These are phyloP conservation scores for Chalciporus chontae DNA, from an alignment of 768 basidiomycete species.

Conservation along the genomic window DNA sequence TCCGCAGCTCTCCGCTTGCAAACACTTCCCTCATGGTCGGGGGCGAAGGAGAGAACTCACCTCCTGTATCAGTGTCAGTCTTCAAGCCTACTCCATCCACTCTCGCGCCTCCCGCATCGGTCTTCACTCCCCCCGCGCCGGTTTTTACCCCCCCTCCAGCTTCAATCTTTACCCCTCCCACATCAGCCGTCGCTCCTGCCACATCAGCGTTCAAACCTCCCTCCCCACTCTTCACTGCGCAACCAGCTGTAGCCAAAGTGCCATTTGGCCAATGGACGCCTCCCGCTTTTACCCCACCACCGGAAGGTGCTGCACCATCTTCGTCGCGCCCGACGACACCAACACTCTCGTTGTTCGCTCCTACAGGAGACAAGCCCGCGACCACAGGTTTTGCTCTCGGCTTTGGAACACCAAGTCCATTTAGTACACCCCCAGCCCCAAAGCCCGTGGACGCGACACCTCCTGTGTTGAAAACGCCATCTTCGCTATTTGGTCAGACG, in stretches of 20 bases:
- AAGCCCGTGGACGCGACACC: constrained; percentile 4
- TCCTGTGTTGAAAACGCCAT: neutral
- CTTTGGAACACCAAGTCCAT: constrained; percentile 1
- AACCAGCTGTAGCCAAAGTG: constrained; percentile 39
- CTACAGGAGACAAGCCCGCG: constrained; percentile 8
- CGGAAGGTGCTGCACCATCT: constrained; percentile 21
- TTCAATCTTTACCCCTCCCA: neutral
- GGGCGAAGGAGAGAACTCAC: constrained; percentile 21
- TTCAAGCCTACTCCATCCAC: too few relatives aligned
- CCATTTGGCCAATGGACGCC: constrained; percentile 33
- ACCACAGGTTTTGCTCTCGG: constrained; percentile 5
- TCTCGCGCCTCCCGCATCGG: too few relatives aligned
- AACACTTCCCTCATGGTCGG: constrained; percentile 49
- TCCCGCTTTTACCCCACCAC: constrained; percentile 13
- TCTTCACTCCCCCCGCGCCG: neutral
- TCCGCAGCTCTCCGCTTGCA: constrained; percentile 76
- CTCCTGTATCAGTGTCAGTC: neutral
- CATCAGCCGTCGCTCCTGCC: neutral
- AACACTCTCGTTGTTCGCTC: constrained; percentile 33
- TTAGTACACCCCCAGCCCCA: constrained; percentile 7
- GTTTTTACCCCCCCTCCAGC: too few relatives aligned
- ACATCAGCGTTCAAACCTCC: constrained; percentile 14
- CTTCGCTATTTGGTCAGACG: constrained; percentile 9
- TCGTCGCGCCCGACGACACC: constrained; percentile 45
- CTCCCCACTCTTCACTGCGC: constrained; percentile 24